These are phyloP conservation scores for Globisporangium cylindrosporum DNA, from an alignment of 352 stramenopile species.

Conservation along the genomic window DNA sequence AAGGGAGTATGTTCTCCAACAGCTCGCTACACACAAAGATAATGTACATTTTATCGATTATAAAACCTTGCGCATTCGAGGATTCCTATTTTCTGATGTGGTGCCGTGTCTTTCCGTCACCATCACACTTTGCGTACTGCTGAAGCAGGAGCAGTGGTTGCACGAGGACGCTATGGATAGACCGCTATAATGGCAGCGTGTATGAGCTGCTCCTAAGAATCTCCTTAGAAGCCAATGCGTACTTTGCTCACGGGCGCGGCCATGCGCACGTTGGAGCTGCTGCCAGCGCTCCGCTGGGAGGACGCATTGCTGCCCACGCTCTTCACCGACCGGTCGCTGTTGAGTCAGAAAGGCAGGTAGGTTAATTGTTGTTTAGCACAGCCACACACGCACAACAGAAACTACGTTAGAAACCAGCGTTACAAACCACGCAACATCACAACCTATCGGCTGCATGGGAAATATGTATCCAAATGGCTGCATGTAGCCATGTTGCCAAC, in stretches of 20 bases:
- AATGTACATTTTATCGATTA: slow-evolving; percentile 16
- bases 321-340: slow-evolving; percentile 44
- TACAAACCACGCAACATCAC: neutral
- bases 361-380: neutral
- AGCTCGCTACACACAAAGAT: neutral
- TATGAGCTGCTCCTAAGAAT: neutral
- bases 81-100: too few relatives aligned
- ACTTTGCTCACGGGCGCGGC: slow-evolving; percentile 65
- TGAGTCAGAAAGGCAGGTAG: neutral
- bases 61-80: neutral
- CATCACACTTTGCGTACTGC: neutral
- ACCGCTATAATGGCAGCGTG: too few relatives aligned
- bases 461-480: neutral
- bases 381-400: neutral
- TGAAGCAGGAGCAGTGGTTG: neutral
- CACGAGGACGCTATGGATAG: neutral
- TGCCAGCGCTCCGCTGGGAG: slow-evolving; percentile 48
- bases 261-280: slow-evolving; percentile 45
- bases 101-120: neutral
- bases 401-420: neutral
- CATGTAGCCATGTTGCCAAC: neutral
- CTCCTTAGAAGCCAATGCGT: slow-evolving; percentile 46
- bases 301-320: slow-evolving; percentile 53
- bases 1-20: neutral
- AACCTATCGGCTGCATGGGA: neutral